A percentile compares a stretch with the other conserved stretches of the same genome.
Evolutionary conservation across 2,329 filamentous ascomycete genomes (phyloP).

Genomic region (Zymoseptoria passerinii): DNA sequence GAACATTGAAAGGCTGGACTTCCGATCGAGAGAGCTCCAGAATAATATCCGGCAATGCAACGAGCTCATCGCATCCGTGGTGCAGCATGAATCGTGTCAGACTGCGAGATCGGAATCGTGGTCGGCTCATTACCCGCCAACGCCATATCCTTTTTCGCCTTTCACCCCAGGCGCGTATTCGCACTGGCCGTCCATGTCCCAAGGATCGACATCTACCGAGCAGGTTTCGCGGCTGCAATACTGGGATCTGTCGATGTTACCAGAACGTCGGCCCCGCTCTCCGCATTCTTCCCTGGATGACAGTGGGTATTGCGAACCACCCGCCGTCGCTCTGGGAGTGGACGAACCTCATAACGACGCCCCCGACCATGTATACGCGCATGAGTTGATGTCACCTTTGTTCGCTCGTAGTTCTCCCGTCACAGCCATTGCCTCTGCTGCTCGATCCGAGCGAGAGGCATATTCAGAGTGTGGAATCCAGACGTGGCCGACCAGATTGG

Average conservation of each 20-base stretch:
- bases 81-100: slow-evolving; percentile 1
- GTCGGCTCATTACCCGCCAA: slow-evolving; percentile 5
- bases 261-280: slow-evolving; percentile 15
- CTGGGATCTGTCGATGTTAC: slow-evolving; percentile 26
- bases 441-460: slow-evolving; percentile 8
- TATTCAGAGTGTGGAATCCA: slow-evolving; percentile 11
- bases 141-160: neutral
- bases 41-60: slow-evolving; percentile 21
- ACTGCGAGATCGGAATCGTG: neutral
- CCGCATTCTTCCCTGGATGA: slow-evolving; percentile 19
- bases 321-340: slow-evolving; percentile 3
- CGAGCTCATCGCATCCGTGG: slow-evolving; percentile 20
- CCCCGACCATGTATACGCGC: slow-evolving; percentile 18
- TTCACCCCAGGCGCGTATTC: slow-evolving; percentile 13
- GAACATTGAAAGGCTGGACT: slow-evolving; percentile 17
- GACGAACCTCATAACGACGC: slow-evolving; percentile 7
- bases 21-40: slow-evolving; percentile 19
- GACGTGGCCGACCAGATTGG: slow-evolving; percentile 9
- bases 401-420: neutral
- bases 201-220: slow-evolving; percentile 2
- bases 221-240: slow-evolving; percentile 16
- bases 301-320: slow-evolving; percentile 23
- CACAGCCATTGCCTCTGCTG: neutral
- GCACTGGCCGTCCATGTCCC: slow-evolving; percentile 7
- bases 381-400: slow-evolving; percentile 17